These are phyloP conservation scores for Xylariaceae sp. DNA, from an alignment of 2,329 filamentous ascomycete genomes.

Conservation along the genomic window DNA sequence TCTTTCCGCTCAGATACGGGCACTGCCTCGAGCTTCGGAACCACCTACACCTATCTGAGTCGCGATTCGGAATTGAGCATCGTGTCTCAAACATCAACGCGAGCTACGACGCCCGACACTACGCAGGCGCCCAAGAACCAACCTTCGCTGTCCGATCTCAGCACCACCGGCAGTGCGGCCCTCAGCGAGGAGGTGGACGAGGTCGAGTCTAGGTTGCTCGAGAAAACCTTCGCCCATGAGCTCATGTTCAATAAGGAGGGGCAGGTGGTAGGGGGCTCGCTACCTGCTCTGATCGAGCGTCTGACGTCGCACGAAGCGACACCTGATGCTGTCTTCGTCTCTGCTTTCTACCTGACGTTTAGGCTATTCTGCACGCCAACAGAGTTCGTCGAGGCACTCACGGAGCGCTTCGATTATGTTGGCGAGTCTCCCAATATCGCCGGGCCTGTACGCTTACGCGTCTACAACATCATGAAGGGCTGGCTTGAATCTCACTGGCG, in stretches of 20 bases:
- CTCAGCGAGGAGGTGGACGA: constrained; percentile 72
- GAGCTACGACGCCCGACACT: constrained; percentile 78
- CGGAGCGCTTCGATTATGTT: constrained; percentile 88
- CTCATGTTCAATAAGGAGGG: constrained; percentile 91
- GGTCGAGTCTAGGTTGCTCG: constrained; percentile 75
- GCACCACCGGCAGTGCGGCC: constrained; percentile 55
- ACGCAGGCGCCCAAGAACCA: constrained; percentile 46
- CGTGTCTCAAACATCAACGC: constrained; percentile 73
- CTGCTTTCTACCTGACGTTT: constrained; percentile 94
- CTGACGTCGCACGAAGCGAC: constrained; percentile 89
- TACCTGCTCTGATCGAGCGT: constrained; percentile 87
- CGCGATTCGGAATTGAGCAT: constrained; percentile 76
- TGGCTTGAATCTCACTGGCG: constrained; percentile 98
- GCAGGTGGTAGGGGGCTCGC: constrained; percentile 84
- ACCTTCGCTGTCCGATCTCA: constrained; percentile 61
- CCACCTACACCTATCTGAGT: constrained; percentile 70
- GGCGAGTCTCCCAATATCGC: constrained; percentile 68
- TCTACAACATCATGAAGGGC: constrained; percentile 94
- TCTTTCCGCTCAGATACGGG: constrained; percentile 60
- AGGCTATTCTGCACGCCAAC: constrained; percentile 79
- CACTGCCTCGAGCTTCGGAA: constrained; percentile 68
- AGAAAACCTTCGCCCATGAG: constrained; percentile 86
- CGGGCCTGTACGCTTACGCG: constrained; percentile 74
- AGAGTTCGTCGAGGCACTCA: constrained; percentile 72
- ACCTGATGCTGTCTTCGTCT: constrained; percentile 84